phyloP scores from a whole-genome alignment of 345 rosid genomes.

The Eucalyptus decipiens region DNA sequence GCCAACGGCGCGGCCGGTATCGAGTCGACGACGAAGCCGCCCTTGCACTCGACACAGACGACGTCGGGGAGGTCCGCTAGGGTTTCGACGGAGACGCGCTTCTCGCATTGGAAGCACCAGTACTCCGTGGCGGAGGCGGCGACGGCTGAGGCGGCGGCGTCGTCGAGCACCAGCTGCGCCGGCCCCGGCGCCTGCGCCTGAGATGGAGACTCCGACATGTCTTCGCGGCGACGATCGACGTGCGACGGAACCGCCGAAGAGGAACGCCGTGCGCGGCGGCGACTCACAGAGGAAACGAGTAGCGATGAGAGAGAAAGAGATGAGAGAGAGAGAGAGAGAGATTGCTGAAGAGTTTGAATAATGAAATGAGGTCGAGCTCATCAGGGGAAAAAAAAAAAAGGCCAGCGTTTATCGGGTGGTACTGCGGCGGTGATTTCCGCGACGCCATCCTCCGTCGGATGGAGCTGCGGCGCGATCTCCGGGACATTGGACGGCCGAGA shows the following conservation, averaged over 20 bases:
- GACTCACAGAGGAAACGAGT: neutral
- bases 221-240: neutral
- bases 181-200: neutral
- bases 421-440: neutral
- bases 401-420: neutral
- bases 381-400: neutral
- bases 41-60: constrained; percentile 60
- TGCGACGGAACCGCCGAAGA: neutral
- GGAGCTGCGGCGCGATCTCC: neutral
- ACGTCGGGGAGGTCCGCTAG: constrained; percentile 21
- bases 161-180: neutral
- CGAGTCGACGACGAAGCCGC: constrained; percentile 64
- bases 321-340: neutral
- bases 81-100: constrained; percentile 50
- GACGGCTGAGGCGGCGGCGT: neutral
- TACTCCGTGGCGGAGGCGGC: constrained; percentile 4
- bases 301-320: neutral
- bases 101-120: constrained; percentile 75
- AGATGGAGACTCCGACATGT: constrained; percentile 43
- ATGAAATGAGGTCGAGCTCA: neutral
- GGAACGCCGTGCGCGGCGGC: neutral
- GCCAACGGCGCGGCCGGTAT: constrained; percentile 18
- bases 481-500: neutral
- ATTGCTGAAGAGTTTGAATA: neutral
- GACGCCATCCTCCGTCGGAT: neutral